Percentiles rank a stretch among this genome's conserved stretches.
Evolutionary conservation across 805 yeast genomes (phyloP).

Genomic region (Wickerhamomyces kurtzmanii): DNA sequence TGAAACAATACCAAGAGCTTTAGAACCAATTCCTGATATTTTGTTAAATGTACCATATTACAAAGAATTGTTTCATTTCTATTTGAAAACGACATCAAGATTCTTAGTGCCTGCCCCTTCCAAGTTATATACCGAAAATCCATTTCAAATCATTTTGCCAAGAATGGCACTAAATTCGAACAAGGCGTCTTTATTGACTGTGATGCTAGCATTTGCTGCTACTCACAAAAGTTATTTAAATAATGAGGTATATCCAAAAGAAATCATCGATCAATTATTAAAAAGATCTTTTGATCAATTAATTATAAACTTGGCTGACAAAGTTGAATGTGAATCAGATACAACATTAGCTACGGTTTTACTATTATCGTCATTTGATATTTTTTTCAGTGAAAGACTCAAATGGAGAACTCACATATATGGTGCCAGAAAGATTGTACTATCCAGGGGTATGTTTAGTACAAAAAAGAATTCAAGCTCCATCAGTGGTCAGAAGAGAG

Average conservation of each 20-base stretch:
- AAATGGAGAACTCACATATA: slow-evolving; percentile 56
- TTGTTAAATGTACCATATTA: slow-evolving; percentile 50
- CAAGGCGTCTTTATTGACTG: slow-evolving; percentile 42
- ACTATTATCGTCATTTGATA: slow-evolving; percentile 48
- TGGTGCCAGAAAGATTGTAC: slow-evolving; percentile 59
- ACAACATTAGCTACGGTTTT: slow-evolving; percentile 54
- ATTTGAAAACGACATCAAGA: slow-evolving; percentile 48
- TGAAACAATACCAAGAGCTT: slow-evolving; percentile 2
- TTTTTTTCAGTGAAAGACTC: slow-evolving; percentile 30
- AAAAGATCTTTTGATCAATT: slow-evolving; percentile 50
- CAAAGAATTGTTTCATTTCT: slow-evolving; percentile 53
- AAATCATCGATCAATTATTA: slow-evolving; percentile 40
- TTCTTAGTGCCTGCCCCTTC: slow-evolving; percentile 60
- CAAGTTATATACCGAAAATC: slow-evolving; percentile 44
- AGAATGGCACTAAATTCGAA: slow-evolving; percentile 54
- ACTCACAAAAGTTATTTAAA: slow-evolving; percentile 21
- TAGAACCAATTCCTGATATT: slow-evolving; percentile 46
- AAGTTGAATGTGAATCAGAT: slow-evolving; percentile 48
- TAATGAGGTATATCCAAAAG: slow-evolving; percentile 17
- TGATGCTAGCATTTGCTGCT: slow-evolving; percentile 42
- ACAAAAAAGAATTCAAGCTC: no score
- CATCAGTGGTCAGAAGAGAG: no score
- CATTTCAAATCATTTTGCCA: slow-evolving; percentile 57
- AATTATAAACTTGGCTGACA: slow-evolving; percentile 37
- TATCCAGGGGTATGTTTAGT: slow-evolving; percentile 35